These are phyloP conservation scores for Aspergillus haitiensis DNA, from an alignment of 495 filamentous ascomycete genomes.

Conservation along the genomic window DNA sequence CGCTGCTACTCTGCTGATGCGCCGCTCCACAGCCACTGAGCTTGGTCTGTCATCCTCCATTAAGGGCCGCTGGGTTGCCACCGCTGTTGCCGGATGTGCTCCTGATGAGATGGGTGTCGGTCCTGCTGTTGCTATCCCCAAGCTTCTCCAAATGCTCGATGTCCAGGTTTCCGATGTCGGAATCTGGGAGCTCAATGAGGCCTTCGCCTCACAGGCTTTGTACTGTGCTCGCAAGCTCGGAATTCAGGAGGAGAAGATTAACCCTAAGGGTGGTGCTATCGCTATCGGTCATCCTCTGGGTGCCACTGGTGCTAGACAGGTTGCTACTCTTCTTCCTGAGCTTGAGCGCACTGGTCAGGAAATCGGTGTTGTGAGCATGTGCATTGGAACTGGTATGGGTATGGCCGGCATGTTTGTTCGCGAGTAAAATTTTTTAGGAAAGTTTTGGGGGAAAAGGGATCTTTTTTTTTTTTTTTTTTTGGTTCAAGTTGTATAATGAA, in stretches of 20 bases:
- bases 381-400: conserved; percentile 89
- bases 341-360: conserved; percentile 62
- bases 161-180: conserved; percentile 67
- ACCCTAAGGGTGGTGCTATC: conserved; percentile 91
- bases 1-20: conserved; percentile 77
- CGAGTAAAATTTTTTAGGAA: conserved; percentile 52
- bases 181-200: conserved; percentile 97
- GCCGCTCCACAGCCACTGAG: conserved; percentile 74
- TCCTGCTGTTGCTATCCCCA: conserved; percentile 81
- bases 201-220: conserved; percentile 85
- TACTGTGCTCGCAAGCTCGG: conserved; percentile 77
- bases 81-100: conserved; percentile 69
- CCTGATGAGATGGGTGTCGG: conserved; percentile 96
- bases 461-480: conserved; percentile 13
- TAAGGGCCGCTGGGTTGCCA: conserved; percentile 76
- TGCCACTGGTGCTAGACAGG: conserved; percentile 81
- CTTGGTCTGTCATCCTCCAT: conserved; percentile 68
- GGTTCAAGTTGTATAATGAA: conserved; percentile 21
- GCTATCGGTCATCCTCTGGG: conserved; percentile 93
- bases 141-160: conserved; percentile 65
- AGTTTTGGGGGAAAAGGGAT: neutral
- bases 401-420: conserved; percentile 84
- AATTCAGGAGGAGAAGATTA: conserved; percentile 67
- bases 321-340: conserved; percentile 72
- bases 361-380: conserved; percentile 80